Evolutionary conservation across 1,139 yeast genomes (phyloP).

Genomic region (Pichia sp.): DNA sequence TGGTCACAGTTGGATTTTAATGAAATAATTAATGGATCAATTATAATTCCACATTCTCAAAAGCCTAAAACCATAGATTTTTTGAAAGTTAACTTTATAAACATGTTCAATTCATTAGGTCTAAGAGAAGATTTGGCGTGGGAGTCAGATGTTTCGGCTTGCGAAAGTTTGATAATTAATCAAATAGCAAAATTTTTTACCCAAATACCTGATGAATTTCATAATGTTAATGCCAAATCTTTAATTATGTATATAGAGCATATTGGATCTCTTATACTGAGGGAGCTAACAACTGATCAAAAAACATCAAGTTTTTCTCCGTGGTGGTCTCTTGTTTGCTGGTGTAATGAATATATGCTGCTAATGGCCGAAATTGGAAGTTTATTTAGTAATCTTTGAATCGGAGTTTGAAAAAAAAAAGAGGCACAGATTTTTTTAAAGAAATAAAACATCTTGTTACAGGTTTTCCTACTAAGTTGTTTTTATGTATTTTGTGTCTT

Average conservation of each 20-base stretch:
- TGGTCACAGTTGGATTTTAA: slow-evolving; percentile 1
- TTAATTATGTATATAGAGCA: slow-evolving; percentile 39
- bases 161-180: neutral
- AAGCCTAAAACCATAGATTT: neutral
- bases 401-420: neutral
- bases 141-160: neutral
- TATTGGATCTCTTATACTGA: slow-evolving; percentile 15
- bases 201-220: slow-evolving; percentile 41
- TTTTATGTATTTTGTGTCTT: neutral
- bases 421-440: neutral
- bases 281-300: slow-evolving; percentile 19
- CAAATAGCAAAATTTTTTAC: slow-evolving; percentile 27
- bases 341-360: slow-evolving; percentile 68
- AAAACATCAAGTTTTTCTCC: slow-evolving; percentile 46
- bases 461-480: neutral
- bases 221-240: slow-evolving; percentile 47
- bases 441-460: neutral
- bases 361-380: slow-evolving; percentile 72
- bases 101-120: neutral
- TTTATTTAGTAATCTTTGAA: slow-evolving; percentile 25
- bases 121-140: neutral
- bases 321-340: slow-evolving; percentile 75
- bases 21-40: slow-evolving; percentile 1
- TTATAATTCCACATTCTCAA: neutral
- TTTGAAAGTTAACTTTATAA: neutral